These are phyloP conservation scores for Amoebophrya sp. DNA, from an alignment of 169 alveolate genomes.

Conservation along the genomic window DNA sequence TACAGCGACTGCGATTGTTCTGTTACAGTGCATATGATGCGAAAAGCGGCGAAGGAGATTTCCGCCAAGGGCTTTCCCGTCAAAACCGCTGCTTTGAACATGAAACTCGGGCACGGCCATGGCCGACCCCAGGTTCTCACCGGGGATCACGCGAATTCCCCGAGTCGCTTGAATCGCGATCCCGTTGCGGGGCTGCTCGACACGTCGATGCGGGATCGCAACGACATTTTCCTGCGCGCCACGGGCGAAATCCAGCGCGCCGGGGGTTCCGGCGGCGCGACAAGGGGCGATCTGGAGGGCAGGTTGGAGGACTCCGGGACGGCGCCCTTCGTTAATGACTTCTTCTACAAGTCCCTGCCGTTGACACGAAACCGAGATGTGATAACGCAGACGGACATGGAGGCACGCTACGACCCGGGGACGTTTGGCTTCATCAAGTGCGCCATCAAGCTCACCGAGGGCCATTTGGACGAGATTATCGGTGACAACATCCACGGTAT, in stretches of 20 bases:
- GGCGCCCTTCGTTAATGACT: neutral
- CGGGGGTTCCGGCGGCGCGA: neutral
- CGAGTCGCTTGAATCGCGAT: too few relatives aligned
- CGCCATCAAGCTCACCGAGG: neutral
- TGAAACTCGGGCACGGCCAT: neutral
- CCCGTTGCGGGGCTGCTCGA: too few relatives aligned
- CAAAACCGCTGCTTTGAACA: neutral
- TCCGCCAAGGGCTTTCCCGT: neutral
- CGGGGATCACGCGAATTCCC: too few relatives aligned
- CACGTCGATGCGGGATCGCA: neutral
- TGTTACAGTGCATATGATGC: too few relatives aligned
- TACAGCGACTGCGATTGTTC: too few relatives aligned
- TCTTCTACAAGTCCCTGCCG: neutral
- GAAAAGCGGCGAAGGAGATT: too few relatives aligned
- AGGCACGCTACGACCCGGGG: neutral
- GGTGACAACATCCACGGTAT: neutral
- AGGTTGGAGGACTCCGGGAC: neutral
- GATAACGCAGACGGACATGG: neutral
- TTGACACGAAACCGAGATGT: neutral
- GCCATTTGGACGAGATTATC: neutral
- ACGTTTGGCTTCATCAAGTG: neutral
- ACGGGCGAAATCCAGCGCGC: neutral
- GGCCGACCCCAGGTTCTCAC: too few relatives aligned
- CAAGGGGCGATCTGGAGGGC: neutral
- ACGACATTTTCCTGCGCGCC: conserved; percentile 12